These are phyloP conservation scores for Mimosa pudica DNA, from an alignment of 306 rosid species.

Conservation along the genomic window DNA sequence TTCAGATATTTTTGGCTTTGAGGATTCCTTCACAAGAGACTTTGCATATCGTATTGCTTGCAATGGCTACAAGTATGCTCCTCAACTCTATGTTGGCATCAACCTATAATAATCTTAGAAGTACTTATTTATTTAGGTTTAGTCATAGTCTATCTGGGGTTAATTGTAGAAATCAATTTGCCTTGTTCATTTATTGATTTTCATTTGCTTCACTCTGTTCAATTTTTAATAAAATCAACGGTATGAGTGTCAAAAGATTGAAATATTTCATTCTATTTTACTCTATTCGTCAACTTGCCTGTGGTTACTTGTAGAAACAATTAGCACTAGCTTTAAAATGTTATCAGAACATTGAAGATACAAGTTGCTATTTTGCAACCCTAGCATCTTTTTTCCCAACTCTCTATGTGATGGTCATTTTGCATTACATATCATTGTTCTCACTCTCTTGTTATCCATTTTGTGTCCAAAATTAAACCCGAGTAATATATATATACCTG, in stretches of 20 bases:
- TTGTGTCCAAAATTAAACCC: neutral
- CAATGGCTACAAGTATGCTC: constrained; percentile 77
- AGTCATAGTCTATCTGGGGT: neutral
- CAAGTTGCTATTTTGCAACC: neutral
- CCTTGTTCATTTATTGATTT: neutral
- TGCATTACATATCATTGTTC: neutral
- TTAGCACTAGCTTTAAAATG: neutral
- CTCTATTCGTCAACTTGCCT: neutral
- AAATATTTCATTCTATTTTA: neutral
- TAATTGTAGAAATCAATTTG: neutral
- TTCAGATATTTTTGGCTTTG: constrained; percentile 69
- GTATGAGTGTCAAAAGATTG: neutral
- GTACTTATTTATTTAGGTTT: neutral
- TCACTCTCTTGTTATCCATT: neutral
- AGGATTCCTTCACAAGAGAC: constrained; percentile 72
- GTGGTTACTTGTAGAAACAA: too few species aligned
- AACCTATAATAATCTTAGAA: neutral
- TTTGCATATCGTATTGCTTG: constrained; percentile 83
- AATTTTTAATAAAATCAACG: neutral
- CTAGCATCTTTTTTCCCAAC: neutral
- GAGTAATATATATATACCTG: neutral
- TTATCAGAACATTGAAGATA: neutral
- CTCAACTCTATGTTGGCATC: constrained; percentile 21
- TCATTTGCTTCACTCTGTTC: neutral
- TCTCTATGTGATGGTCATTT: neutral